Conservation (phyloP, 257 asterid species). For the Voacanga thouarsii region DNA sequence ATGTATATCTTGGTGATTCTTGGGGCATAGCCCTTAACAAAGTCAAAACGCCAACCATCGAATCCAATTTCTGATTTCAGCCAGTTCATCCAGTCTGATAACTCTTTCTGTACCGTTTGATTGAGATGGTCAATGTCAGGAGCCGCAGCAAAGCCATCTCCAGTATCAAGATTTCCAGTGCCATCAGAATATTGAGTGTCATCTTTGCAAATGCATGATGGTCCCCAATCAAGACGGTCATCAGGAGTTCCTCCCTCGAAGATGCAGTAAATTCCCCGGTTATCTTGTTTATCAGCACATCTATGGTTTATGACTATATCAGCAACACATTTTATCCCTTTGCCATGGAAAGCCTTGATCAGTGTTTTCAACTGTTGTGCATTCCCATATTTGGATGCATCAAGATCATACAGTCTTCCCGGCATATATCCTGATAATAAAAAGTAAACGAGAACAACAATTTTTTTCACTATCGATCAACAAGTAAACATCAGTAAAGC, state of each 20-base stretch:
- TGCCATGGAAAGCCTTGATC: constrained; percentile 36
- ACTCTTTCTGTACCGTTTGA: constrained; percentile 54
- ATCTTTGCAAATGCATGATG: constrained; percentile 55
- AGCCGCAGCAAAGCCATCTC: constrained; percentile 36
- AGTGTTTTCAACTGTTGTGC: constrained; percentile 43
- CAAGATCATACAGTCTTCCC: constrained; percentile 72
- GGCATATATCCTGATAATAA: constrained; percentile 74
- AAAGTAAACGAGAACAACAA: neutral
- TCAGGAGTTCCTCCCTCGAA: constrained; percentile 88
- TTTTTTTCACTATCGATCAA: neutral
- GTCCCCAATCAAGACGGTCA: constrained; percentile 87
- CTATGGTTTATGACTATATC: constrained; percentile 88
- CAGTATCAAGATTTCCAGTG: constrained; percentile 68
- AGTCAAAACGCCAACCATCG: constrained; percentile 82
- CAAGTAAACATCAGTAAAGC: neutral
- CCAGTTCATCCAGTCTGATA: constrained; percentile 91
- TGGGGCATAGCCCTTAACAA: constrained; percentile 62
- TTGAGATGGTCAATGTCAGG: constrained; percentile 86
- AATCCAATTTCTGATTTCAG: constrained; percentile 69
- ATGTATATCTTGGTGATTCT: constrained; percentile 52
- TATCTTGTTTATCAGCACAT: constrained; percentile 56
- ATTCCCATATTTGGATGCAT: constrained; percentile 68
- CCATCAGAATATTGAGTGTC: constrained; percentile 61
- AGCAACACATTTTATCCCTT: constrained; percentile 67
- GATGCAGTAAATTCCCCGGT: constrained; percentile 60